Evolutionary conservation across 768 basidiomycete genomes (phyloP).

Genomic region (Termitomyces sp.): DNA sequence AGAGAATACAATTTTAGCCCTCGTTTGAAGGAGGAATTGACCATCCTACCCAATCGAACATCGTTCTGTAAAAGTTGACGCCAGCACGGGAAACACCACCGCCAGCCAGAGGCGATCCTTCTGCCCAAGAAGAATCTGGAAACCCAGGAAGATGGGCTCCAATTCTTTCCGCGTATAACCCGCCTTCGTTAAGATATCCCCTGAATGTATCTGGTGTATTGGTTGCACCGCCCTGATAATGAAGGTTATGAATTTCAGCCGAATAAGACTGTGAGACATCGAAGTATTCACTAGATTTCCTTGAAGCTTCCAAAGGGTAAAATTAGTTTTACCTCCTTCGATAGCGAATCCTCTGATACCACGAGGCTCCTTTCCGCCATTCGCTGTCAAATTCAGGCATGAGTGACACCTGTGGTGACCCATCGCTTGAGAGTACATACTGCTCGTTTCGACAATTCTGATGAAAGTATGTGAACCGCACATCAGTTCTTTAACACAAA

Average conservation of each 20-base stretch:
- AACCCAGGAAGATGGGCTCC: conserved; percentile 47
- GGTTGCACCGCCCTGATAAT: conserved; percentile 27
- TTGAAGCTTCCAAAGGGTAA: conserved; percentile 35
- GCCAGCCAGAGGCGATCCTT: conserved; percentile 24
- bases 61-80: conserved; percentile 39
- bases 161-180: conserved; percentile 40
- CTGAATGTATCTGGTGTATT: conserved; percentile 37
- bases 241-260: background rate
- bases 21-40: background rate
- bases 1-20: background rate
- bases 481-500: background rate
- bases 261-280: background rate
- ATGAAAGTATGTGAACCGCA: background rate
- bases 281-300: conserved; percentile 26
- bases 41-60: conserved; percentile 30
- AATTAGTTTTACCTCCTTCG: conserved; percentile 31
- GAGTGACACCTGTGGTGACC: no score
- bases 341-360: conserved; percentile 41
- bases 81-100: conserved; percentile 27
- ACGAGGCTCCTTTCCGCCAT: conserved; percentile 43
- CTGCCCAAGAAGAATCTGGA: conserved; percentile 32
- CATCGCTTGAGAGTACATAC: conserved; percentile 20
- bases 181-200: conserved; percentile 48
- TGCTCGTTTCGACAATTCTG: conserved; percentile 43
- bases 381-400: conserved; percentile 24